phyloP scores from a whole-genome alignment of 1,284 basidiomycete genomes.

The Blastosporella zonata region DNA sequence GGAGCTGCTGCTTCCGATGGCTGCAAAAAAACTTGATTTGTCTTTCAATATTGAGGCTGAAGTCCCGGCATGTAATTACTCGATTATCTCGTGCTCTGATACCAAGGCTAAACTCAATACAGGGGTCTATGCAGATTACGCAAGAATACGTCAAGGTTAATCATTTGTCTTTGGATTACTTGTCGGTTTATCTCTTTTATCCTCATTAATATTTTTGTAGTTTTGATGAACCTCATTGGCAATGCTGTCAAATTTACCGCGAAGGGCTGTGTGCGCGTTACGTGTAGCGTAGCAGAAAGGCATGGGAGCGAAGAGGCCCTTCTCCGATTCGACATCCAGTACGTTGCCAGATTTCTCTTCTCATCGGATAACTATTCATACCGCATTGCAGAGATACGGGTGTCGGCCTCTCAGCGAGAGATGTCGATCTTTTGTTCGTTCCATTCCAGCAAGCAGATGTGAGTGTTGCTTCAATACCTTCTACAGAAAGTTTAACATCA shows the following conservation, averaged over 20 bases:
- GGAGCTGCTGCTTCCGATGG: constrained; percentile 69
- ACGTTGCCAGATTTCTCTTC: constrained; percentile 20
- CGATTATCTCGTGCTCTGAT: background rate
- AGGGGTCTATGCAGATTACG: constrained; percentile 73
- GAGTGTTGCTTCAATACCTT: constrained; percentile 5
- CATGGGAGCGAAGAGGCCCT: constrained; percentile 40
- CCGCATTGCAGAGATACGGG: constrained; percentile 65
- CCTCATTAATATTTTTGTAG: constrained; percentile 29
- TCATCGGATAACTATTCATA: background rate
- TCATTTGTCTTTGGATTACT: background rate
- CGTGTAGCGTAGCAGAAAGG: constrained; percentile 48
- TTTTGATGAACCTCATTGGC: constrained; percentile 72
- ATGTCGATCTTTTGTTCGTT: constrained; percentile 63
- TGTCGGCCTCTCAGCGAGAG: constrained; percentile 60
- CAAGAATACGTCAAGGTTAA: constrained; percentile 66
- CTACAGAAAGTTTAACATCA: background rate
- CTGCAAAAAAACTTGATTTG: constrained; percentile 66
- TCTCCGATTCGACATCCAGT: constrained; percentile 66
- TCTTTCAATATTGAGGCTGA: constrained; percentile 65
- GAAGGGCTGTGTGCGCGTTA: constrained; percentile 57
- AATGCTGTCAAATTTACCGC: constrained; percentile 74
- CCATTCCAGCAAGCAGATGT: constrained; percentile 73
- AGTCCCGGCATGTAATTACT: constrained; percentile 55
- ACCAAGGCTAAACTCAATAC: constrained; percentile 3
- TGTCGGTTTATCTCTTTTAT: background rate